Conservation (phyloP, 352 stramenopile species). For the Globisporangium splendens region DNA sequence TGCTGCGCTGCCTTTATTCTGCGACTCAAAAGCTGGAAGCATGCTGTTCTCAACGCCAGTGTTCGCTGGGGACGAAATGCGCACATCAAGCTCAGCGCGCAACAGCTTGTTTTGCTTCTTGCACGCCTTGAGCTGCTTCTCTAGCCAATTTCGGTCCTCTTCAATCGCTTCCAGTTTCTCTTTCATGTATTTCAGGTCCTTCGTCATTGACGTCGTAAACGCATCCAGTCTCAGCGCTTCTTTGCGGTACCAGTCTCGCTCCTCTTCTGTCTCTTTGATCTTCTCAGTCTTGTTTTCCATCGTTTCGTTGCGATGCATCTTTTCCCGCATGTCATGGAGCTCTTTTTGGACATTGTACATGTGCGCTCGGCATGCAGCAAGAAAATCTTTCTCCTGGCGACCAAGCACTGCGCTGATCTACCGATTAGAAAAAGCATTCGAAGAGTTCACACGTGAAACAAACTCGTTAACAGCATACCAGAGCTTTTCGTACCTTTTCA, state of each 20-base stretch:
- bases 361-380: conserved; percentile 91
- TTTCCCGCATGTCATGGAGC: conserved; percentile 88
- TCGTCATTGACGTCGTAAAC: conserved; percentile 90
- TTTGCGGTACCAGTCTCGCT: conserved; percentile 93
- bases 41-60: conserved; percentile 21
- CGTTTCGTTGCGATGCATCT: conserved; percentile 87
- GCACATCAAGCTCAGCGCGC: conserved; percentile 73
- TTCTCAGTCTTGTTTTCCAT: conserved; percentile 87
- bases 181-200: conserved; percentile 91
- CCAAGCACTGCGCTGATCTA: conserved; percentile 88
- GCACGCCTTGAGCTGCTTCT: conserved; percentile 91
- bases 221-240: conserved; percentile 89
- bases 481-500: conserved; percentile 45
- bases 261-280: conserved; percentile 91
- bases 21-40: conserved; percentile 38
- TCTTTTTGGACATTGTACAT: conserved; percentile 96
- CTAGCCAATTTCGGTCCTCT: conserved; percentile 90
- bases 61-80: conserved; percentile 28
- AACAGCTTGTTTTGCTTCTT: conserved; percentile 94
- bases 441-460: not conserved
- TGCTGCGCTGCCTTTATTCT: conserved; percentile 13
- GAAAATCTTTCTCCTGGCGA: conserved; percentile 91
- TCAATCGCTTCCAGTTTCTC: conserved; percentile 89
- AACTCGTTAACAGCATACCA: not conserved
- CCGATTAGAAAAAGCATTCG: not conserved